Evolutionary conservation across 805 yeast species (phyloP).

Genomic region (Yamadazyma philogaea): DNA sequence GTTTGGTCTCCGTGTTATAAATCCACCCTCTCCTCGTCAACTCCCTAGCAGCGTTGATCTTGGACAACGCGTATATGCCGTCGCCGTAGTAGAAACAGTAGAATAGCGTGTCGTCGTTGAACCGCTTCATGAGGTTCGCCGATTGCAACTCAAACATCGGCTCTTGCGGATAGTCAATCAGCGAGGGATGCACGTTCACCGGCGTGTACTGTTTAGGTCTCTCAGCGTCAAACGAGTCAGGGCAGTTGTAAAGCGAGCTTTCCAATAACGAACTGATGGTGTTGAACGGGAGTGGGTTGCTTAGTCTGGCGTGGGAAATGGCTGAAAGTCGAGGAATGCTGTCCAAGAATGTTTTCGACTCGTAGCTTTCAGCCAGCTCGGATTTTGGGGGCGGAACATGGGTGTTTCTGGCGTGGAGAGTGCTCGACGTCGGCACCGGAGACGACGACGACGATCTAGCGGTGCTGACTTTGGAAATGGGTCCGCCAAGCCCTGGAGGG

Average conservation of each 20-base stretch:
- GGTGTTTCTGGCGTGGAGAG: slow-evolving; percentile 15
- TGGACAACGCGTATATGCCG: slow-evolving; percentile 30
- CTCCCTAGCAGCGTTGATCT: slow-evolving; percentile 70
- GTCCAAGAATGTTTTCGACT: slow-evolving; percentile 13
- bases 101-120: slow-evolving; percentile 84
- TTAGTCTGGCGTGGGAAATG: slow-evolving; percentile 41
- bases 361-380: slow-evolving; percentile 13
- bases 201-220: slow-evolving; percentile 76
- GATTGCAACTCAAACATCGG: slow-evolving; percentile 68
- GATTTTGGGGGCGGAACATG: slow-evolving; percentile 8
- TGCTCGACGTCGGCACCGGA: slow-evolving; percentile 15
- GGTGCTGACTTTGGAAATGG: slow-evolving; percentile 5
- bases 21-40: slow-evolving; percentile 79
- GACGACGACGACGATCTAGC: slow-evolving; percentile 25
- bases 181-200: slow-evolving; percentile 81
- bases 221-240: slow-evolving; percentile 90
- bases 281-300: slow-evolving; percentile 52
- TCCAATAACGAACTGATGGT: slow-evolving; percentile 61
- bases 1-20: slow-evolving; percentile 63
- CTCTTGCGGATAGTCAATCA: slow-evolving; percentile 85
- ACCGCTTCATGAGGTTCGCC: slow-evolving; percentile 57
- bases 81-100: slow-evolving; percentile 85
- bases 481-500: slow-evolving; percentile 19
- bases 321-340: slow-evolving; percentile 19
- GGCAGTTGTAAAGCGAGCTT: slow-evolving; percentile 80